Evolutionary conservation across 805 yeast genomes (phyloP).

Genomic region (Spencermartinsiella europaea): DNA sequence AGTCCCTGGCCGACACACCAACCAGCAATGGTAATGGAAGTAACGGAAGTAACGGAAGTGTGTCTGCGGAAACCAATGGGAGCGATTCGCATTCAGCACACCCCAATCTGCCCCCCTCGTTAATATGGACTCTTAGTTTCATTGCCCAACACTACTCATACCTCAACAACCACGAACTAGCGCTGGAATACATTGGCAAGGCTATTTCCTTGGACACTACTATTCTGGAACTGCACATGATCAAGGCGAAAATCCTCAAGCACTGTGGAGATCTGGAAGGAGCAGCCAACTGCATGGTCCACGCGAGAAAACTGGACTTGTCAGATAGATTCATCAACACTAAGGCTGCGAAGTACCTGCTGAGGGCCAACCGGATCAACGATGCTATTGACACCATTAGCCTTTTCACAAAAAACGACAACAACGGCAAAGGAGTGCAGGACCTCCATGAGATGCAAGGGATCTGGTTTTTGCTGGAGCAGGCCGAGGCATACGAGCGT

Average conservation of each 20-base stretch:
- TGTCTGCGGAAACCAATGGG: background rate
- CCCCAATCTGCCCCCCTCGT: background rate
- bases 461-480: conserved; percentile 80
- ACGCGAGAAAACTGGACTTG: conserved; percentile 69
- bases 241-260: conserved; percentile 76
- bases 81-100: background rate
- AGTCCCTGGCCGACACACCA: conserved; percentile 13
- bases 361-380: conserved; percentile 69
- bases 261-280: conserved; percentile 55
- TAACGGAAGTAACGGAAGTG: background rate
- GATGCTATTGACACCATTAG: conserved; percentile 71
- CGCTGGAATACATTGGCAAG: conserved; percentile 51
- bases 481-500: conserved; percentile 77
- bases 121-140: conserved; percentile 66
- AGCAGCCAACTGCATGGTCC: conserved; percentile 64
- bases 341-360: conserved; percentile 74
- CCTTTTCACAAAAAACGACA: conserved; percentile 80
- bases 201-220: conserved; percentile 64
- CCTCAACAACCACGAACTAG: conserved; percentile 47
- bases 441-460: conserved; percentile 88
- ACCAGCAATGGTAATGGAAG: background rate
- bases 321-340: conserved; percentile 92
- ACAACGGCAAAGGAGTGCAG: conserved; percentile 73
- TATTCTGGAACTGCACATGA: conserved; percentile 71
- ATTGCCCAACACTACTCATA: conserved; percentile 72